Conservation (phyloP, 1,284 basidiomycete genomes). For the Schizophyllum amplum region DNA sequence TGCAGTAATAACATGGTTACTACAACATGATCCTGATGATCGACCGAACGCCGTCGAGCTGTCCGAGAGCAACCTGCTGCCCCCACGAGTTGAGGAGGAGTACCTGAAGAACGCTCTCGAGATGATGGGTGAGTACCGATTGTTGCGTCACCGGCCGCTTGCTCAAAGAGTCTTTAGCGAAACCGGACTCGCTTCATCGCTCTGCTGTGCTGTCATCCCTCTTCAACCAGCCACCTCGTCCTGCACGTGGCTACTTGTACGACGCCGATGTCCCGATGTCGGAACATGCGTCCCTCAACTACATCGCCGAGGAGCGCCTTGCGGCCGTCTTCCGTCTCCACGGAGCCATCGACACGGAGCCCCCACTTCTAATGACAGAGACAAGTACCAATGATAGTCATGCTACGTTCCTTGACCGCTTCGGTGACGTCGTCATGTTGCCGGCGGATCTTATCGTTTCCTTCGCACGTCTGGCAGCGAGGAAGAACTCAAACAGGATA, state of each 20-base stretch:
- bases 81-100: conserved; percentile 73
- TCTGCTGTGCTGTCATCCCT: conserved; percentile 63
- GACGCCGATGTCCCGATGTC: conserved; percentile 65
- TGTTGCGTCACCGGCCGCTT: conserved; percentile 2
- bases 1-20: conserved; percentile 71
- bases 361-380: conserved; percentile 70
- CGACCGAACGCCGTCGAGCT: conserved; percentile 83
- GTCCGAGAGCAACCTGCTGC: conserved; percentile 72
- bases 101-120: conserved; percentile 75
- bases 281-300: conserved; percentile 68
- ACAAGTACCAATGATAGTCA: conserved; percentile 49
- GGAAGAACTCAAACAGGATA: conserved; percentile 68
- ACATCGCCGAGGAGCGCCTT: conserved; percentile 73
- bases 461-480: conserved; percentile 81
- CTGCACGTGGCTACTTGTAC: conserved; percentile 71
- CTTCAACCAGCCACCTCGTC: conserved; percentile 62
- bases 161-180: conserved; percentile 32
- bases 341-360: conserved; percentile 83
- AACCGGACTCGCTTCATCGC: conserved; percentile 66
- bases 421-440: conserved; percentile 75
- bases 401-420: conserved; percentile 73
- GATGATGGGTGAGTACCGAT: conserved; percentile 56
- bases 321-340: conserved; percentile 78
- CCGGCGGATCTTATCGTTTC: conserved; percentile 74
- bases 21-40: conserved; percentile 78